A percentile compares a stretch with the other conserved stretches of the same genome.
phyloP scores from a whole-genome alignment of 805 yeast species.

The Cyberlindnera veronae region DNA sequence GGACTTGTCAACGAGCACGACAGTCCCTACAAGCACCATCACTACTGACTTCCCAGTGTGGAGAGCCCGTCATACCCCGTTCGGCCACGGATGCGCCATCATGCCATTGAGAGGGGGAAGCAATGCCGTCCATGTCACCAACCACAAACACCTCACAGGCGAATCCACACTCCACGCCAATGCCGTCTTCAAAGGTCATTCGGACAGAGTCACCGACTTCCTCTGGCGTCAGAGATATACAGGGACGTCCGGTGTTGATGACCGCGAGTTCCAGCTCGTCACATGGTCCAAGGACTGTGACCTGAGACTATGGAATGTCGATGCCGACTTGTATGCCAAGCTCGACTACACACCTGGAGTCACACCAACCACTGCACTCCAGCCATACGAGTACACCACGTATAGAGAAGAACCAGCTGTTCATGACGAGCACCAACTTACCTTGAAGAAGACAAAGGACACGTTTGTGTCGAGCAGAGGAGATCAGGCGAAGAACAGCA shows the following conservation, averaged over 20 bases:
- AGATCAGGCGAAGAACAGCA: constrained; percentile 28
- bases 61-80: constrained; percentile 84
- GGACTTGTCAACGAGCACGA: constrained; percentile 49
- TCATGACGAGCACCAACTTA: constrained; percentile 29
- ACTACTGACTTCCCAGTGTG: constrained; percentile 81
- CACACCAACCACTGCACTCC: constrained; percentile 30
- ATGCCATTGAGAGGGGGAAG: constrained; percentile 90
- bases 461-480: constrained; percentile 39
- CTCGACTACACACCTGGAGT: constrained; percentile 40
- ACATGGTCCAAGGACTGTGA: constrained; percentile 94
- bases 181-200: constrained; percentile 72
- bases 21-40: constrained; percentile 54
- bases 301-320: constrained; percentile 74
- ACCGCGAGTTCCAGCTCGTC: constrained; percentile 84
- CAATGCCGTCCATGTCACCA: constrained; percentile 39
- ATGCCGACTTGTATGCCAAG: constrained; percentile 44
- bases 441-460: constrained; percentile 36
- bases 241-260: constrained; percentile 46
- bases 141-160: constrained; percentile 26
- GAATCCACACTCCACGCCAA: constrained; percentile 46
- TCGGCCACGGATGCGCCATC: constrained; percentile 82
- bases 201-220: constrained; percentile 82
- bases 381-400: constrained; percentile 41
- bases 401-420: constrained; percentile 49
- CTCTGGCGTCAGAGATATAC: constrained; percentile 73